phyloP scores from a whole-genome alignment of 495 filamentous ascomycete species.

The Penicillium argentinense region DNA sequence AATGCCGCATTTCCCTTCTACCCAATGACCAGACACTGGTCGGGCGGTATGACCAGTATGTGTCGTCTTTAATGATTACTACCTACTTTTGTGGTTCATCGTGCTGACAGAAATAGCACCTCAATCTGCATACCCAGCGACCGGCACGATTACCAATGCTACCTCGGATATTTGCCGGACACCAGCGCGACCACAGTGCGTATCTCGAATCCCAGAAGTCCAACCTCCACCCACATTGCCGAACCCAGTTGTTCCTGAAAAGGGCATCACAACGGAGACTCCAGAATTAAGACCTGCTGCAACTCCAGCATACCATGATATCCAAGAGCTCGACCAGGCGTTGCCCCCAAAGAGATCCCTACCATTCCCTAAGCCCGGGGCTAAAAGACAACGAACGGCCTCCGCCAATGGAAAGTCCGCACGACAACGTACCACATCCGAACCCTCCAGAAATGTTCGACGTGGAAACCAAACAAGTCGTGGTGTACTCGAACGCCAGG shows the following conservation, averaged over 20 bases:
- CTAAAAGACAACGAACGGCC: constrained; percentile 18
- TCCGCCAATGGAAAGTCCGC: not conserved
- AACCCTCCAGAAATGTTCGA: not conserved
- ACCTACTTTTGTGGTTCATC: not conserved
- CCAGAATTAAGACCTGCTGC: constrained; percentile 18
- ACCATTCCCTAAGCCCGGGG: constrained; percentile 36
- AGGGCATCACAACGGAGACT: no score
- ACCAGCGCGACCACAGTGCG: no score
- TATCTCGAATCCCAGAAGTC: no score
- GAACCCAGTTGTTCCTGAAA: no score
- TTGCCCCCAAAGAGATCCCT: constrained; percentile 48
- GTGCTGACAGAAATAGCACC: not conserved
- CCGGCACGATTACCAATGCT: not conserved
- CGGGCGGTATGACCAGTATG: constrained; percentile 14
- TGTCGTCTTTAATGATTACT: no score
- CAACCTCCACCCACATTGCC: no score
- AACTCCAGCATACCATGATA: constrained; percentile 20
- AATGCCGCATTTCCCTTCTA: constrained; percentile 4
- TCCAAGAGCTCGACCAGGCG: constrained; percentile 33
- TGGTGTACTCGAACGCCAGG: not conserved
- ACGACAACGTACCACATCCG: not conserved
- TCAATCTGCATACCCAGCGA: not conserved
- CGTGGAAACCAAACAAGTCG: not conserved
- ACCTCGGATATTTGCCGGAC: no score
- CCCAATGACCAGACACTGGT: constrained; percentile 6